These are phyloP conservation scores for Penicillium fuscoglaucum DNA, from an alignment of 2,329 filamentous ascomycete genomes.

Conservation along the genomic window DNA sequence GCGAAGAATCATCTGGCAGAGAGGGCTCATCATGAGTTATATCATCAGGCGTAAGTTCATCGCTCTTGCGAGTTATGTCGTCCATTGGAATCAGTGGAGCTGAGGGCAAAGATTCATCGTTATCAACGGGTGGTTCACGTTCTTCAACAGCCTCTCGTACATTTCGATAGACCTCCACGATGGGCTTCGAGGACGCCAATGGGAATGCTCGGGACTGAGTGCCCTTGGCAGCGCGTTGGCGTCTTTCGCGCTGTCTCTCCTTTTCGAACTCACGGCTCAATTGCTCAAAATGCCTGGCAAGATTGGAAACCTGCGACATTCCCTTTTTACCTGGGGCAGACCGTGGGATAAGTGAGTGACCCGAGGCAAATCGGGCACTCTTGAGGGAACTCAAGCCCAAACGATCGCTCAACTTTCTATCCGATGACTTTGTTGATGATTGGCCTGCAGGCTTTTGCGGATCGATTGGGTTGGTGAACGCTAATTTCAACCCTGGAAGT, in stretches of 20 bases:
- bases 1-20: conserved; percentile 32
- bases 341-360: conserved; percentile 78
- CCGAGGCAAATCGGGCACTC: conserved; percentile 48
- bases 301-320: conserved; percentile 78
- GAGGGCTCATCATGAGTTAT: conserved; percentile 28
- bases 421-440: conserved; percentile 44
- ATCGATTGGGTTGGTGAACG: conserved; percentile 23
- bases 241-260: conserved; percentile 82
- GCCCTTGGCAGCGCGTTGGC: conserved; percentile 74
- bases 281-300: conserved; percentile 95
- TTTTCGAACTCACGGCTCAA: conserved; percentile 95
- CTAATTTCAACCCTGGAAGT: conserved; percentile 26
- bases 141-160: conserved; percentile 91
- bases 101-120: conserved; percentile 47
- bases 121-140: conserved; percentile 64
- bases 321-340: conserved; percentile 72
- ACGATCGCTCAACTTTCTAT: conserved; percentile 77
- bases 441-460: conserved; percentile 25
- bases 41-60: conserved; percentile 28
- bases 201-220: conserved; percentile 79
- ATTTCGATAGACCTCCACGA: conserved; percentile 93
- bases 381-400: conserved; percentile 68
- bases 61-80: conserved; percentile 36
- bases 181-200: conserved; percentile 87
- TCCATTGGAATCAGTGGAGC: conserved; percentile 28